A percentile compares a stretch with the other conserved stretches of the same genome.
phyloP scores from a whole-genome alignment of 2,329 filamentous ascomycete genomes.

The Plectosphaerella sp. region DNA sequence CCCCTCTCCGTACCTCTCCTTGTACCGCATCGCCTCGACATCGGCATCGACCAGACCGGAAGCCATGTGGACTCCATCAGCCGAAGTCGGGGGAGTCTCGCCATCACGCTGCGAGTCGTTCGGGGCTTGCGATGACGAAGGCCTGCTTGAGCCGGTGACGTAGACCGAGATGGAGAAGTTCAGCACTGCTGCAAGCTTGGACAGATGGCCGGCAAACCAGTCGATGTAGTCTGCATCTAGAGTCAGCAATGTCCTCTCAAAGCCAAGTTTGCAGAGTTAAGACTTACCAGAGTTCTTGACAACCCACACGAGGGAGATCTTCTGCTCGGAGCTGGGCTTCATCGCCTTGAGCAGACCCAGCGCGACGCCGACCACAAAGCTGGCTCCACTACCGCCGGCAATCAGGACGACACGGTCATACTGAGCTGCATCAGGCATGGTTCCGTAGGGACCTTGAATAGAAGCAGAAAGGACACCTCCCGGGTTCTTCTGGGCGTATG shows the following conservation, averaged over 20 bases:
- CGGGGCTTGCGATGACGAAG: too few relatives aligned
- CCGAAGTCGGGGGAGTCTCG: too few relatives aligned
- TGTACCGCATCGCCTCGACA: too few relatives aligned
- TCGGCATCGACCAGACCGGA: too few relatives aligned
- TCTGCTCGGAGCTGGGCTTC: conserved; percentile 13
- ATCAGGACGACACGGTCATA: conserved; percentile 18
- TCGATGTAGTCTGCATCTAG: conserved; percentile 23
- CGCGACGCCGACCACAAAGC: conserved; percentile 42
- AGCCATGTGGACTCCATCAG: too few relatives aligned
- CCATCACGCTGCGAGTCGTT: too few relatives aligned
- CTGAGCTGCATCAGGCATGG: conserved; percentile 36
- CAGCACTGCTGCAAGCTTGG: conserved; percentile 20
- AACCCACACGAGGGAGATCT: conserved; percentile 33
- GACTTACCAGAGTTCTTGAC: conserved; percentile 29
- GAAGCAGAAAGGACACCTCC: conserved; percentile 38
- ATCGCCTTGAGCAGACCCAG: conserved; percentile 27
- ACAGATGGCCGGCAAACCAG: conserved; percentile 31
- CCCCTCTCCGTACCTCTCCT: too few relatives aligned
- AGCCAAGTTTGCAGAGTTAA: neutral
- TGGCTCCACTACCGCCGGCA: conserved; percentile 50
- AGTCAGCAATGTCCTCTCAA: neutral
- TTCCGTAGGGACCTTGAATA: conserved; percentile 50
- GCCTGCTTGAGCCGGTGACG: conserved; percentile 22
- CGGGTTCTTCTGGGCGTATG: conserved; percentile 36
- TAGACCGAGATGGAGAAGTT: conserved; percentile 26